These are phyloP conservation scores for Lactifluus pinguis DNA, from an alignment of 768 basidiomycete species.

Conservation along the genomic window DNA sequence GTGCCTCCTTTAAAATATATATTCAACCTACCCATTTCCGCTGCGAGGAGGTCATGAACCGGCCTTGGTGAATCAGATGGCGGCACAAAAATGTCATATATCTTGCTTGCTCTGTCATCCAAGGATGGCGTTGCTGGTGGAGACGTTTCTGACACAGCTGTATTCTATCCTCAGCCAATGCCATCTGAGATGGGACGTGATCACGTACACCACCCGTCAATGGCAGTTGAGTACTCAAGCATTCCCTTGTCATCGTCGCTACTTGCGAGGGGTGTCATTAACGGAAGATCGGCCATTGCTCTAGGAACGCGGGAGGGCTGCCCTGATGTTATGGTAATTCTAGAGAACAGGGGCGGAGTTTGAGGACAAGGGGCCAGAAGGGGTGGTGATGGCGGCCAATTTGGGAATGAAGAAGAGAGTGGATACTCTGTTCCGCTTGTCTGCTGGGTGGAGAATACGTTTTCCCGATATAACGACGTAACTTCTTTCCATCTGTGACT, in stretches of 20 bases:
- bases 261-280: not conserved
- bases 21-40: constrained; percentile 8
- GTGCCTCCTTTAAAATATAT: not conserved
- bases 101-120: not conserved
- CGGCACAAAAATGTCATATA: not conserved
- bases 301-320: not conserved
- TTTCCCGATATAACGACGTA: not conserved
- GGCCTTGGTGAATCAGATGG: not conserved
- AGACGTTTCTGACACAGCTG: not conserved
- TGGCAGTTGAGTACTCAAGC: not conserved
- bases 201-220: constrained; percentile 6
- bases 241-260: not conserved
- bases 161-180: not conserved
- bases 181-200: not conserved
- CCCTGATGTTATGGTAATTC: not conserved
- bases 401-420: not conserved
- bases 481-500: not conserved
- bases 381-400: constrained; percentile 3
- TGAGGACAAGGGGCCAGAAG: not conserved
- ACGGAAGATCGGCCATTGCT: constrained; percentile 3
- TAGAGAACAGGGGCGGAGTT: constrained; percentile 9
- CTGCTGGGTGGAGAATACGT: not conserved
- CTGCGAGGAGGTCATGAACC: not conserved
- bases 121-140: not conserved
- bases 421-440: not conserved